Conservation (phyloP, 2,329 filamentous ascomycete species). For the Cephalotrichum gorgonifer region DNA sequence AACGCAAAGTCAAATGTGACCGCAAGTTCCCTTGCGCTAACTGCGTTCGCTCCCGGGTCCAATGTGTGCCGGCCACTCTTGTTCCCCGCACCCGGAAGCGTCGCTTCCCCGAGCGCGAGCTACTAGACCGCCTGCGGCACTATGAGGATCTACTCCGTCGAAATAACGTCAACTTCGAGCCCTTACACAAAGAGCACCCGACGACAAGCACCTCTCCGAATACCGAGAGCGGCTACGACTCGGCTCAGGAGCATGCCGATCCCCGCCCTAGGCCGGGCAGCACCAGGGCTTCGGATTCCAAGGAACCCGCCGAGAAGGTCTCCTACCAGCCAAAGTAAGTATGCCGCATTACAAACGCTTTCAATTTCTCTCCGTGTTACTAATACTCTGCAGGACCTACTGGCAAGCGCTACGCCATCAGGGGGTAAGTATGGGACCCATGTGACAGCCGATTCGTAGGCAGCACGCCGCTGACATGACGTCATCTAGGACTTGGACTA, state of each 20-base stretch:
- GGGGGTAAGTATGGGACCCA: conserved; percentile 16
- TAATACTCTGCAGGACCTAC: conserved; percentile 25
- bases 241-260: too few species aligned
- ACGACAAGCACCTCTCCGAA: neutral
- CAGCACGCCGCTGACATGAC: too few species aligned
- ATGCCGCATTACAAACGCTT: too few species aligned
- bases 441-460: too few species aligned
- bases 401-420: conserved; percentile 33
- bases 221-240: neutral
- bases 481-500: too few species aligned
- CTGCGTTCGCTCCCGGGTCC: conserved; percentile 19
- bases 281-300: neutral
- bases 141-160: conserved; percentile 48
- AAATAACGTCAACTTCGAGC: conserved; percentile 44
- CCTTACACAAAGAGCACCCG: conserved; percentile 16
- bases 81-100: conserved; percentile 23
- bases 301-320: neutral
- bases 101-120: conserved; percentile 44
- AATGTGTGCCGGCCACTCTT: conserved; percentile 32
- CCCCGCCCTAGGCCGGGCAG: too few species aligned
- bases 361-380: neutral
- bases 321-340: neutral
- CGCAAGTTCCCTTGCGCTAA: conserved; percentile 42
- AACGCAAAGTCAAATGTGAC: conserved; percentile 54
- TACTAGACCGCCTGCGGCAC: conserved; percentile 43